Evolutionary conservation across 257 asterid species (phyloP).

Genomic region (Lithospermum erythrorhizon): DNA sequence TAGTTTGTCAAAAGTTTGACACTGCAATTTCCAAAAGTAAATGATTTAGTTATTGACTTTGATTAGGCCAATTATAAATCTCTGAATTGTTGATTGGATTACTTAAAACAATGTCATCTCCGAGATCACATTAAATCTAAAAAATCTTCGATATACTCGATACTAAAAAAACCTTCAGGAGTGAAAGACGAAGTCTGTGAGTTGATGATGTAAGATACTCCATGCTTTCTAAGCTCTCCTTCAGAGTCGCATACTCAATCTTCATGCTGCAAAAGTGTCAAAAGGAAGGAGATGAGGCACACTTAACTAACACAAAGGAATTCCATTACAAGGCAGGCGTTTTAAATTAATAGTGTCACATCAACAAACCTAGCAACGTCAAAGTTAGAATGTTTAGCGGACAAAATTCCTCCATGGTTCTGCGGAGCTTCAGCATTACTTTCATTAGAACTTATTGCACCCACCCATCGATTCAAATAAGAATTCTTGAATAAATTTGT

Average conservation of each 20-base stretch:
- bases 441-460: slow-evolving; percentile 33
- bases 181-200: slow-evolving; percentile 59
- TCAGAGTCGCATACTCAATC: slow-evolving; percentile 87
- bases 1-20: background rate
- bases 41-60: too few species aligned
- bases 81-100: too few species aligned
- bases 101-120: too few species aligned
- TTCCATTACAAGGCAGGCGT: background rate
- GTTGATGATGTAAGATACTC: slow-evolving; percentile 77
- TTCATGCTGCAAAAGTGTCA: slow-evolving; percentile 50
- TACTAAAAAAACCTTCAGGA: slow-evolving; percentile 45
- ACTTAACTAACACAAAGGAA: background rate
- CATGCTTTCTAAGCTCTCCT: slow-evolving; percentile 91
- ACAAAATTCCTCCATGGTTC: slow-evolving; percentile 22
- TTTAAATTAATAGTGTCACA: background rate
- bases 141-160: background rate
- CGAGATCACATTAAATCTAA: too few species aligned
- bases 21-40: background rate
- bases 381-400: slow-evolving; percentile 23
- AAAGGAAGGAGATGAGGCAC: slow-evolving; percentile 2
- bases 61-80: too few species aligned
- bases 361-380: slow-evolving; percentile 50
- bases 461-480: slow-evolving; percentile 66
- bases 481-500: slow-evolving; percentile 52
- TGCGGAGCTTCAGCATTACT: slow-evolving; percentile 27